A percentile compares a stretch with the other conserved stretches of the same genome.
Evolutionary conservation across 2,329 filamentous ascomycete genomes (phyloP).

Genomic region (Sphaerulina vaccinii): DNA sequence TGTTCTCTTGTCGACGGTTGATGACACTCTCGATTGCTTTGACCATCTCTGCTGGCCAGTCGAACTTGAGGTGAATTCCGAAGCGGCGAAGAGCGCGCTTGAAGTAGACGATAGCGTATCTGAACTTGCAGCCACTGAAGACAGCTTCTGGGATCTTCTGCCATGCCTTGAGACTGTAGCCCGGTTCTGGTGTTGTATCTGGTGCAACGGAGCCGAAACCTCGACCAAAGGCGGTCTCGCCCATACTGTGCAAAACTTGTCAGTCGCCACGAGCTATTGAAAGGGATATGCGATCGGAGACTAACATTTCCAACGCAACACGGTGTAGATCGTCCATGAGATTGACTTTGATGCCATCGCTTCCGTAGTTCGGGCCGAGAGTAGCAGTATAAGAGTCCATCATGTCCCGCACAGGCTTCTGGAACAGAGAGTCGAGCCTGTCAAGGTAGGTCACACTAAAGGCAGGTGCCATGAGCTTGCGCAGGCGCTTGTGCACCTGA

Average conservation of each 20-base stretch:
- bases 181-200: slow-evolving; percentile 4
- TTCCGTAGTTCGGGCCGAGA: not conserved
- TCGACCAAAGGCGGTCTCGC: slow-evolving; percentile 15
- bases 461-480: slow-evolving; percentile 10
- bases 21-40: slow-evolving; percentile 10
- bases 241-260: not conserved
- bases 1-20: not conserved
- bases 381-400: slow-evolving; percentile 1
- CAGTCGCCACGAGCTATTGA: not conserved
- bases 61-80: slow-evolving; percentile 10
- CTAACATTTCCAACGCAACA: slow-evolving; percentile 11
- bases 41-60: slow-evolving; percentile 16
- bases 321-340: slow-evolving; percentile 16
- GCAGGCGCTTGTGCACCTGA: slow-evolving; percentile 6
- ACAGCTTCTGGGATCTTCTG: slow-evolving; percentile 12
- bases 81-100: slow-evolving; percentile 12
- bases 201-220: slow-evolving; percentile 11
- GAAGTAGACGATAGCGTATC: slow-evolving; percentile 16
- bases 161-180: slow-evolving; percentile 7
- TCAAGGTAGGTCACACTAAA: slow-evolving; percentile 12
- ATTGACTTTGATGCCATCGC: not conserved
- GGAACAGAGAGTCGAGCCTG: slow-evolving; percentile 7
- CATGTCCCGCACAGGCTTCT: slow-evolving; percentile 1
- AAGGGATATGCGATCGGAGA: not conserved
- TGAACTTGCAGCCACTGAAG: slow-evolving; percentile 1